Evolutionary conservation across 495 filamentous ascomycete species (phyloP).

Genomic region (Paragyromitra xinjiangensis): DNA sequence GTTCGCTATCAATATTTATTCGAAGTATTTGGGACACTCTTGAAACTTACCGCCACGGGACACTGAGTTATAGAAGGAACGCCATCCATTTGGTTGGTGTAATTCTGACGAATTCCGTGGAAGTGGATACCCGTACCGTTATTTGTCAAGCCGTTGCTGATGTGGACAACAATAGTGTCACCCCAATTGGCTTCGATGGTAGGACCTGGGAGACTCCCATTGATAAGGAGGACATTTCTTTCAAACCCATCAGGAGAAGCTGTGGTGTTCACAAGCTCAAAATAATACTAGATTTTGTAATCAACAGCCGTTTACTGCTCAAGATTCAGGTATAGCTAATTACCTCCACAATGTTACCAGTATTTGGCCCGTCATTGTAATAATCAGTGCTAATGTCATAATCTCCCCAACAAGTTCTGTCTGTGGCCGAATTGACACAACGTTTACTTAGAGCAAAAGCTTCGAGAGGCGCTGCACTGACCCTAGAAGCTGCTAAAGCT

Average conservation of each 20-base stretch:
- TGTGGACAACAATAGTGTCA: slow-evolving; percentile 53
- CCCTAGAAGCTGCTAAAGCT: slow-evolving; percentile 12
- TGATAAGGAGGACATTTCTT: slow-evolving; percentile 64
- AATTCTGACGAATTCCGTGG: slow-evolving; percentile 72
- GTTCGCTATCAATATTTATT: slow-evolving; percentile 61
- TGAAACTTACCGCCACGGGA: slow-evolving; percentile 66
- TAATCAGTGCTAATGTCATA: slow-evolving; percentile 68
- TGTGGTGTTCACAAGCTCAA: slow-evolving; percentile 60
- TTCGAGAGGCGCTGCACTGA: slow-evolving; percentile 22
- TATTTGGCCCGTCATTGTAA: slow-evolving; percentile 61
- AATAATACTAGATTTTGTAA: slow-evolving; percentile 56
- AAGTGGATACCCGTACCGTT: slow-evolving; percentile 66
- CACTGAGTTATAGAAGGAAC: slow-evolving; percentile 71
- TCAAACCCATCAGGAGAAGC: slow-evolving; percentile 64
- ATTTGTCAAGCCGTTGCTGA: slow-evolving; percentile 54
- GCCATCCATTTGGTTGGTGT: slow-evolving; percentile 70
- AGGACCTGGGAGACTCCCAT: slow-evolving; percentile 67
- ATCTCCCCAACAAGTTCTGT: slow-evolving; percentile 60
- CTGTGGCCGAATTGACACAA: slow-evolving; percentile 60
- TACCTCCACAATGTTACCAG: slow-evolving; percentile 60
- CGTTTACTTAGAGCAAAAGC: slow-evolving; percentile 55
- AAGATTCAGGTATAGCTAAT: neutral
- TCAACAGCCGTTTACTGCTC: slow-evolving; percentile 9
- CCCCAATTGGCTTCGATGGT: slow-evolving; percentile 61
- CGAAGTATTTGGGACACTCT: slow-evolving; percentile 61